A percentile compares a stretch with the other conserved stretches of the same genome.
phyloP scores from a whole-genome alignment of 148 eudicot species.

The Nepenthes mirabilis region DNA sequence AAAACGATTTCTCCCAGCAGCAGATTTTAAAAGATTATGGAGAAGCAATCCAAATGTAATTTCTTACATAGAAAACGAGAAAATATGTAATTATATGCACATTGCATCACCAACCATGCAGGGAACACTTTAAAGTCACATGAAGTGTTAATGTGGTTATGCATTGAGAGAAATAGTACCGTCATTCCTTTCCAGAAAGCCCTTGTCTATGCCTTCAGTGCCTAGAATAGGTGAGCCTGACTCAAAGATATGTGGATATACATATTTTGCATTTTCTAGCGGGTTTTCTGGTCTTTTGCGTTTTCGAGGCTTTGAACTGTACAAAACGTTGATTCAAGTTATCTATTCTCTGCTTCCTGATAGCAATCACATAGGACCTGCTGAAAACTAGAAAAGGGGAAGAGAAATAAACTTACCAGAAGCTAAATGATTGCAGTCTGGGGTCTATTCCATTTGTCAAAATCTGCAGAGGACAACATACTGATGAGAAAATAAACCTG shows the following conservation, averaged over 20 bases:
- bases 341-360: background rate
- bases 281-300: constrained; percentile 45
- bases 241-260: constrained; percentile 54
- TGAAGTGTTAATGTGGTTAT: no score
- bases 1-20: no score
- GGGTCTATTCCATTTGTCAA: constrained; percentile 60
- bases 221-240: constrained; percentile 24
- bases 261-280: constrained; percentile 44
- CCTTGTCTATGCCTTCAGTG: constrained; percentile 22
- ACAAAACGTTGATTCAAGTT: constrained; percentile 9
- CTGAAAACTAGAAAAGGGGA: background rate
- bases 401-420: constrained; percentile 37
- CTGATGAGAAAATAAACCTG: background rate
- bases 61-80: background rate
- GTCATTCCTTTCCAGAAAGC: constrained; percentile 20
- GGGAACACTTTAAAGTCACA: no score
- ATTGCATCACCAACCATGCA: no score
- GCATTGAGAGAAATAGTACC: constrained; percentile 22
- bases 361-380: background rate
- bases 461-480: constrained; percentile 23
- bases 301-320: constrained; percentile 63
- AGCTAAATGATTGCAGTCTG: constrained; percentile 44
- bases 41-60: background rate
- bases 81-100: background rate
- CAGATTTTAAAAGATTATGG: background rate